phyloP scores from a whole-genome alignment of 192 early-diverging fungal species.

The Dissophora globulifera region DNA sequence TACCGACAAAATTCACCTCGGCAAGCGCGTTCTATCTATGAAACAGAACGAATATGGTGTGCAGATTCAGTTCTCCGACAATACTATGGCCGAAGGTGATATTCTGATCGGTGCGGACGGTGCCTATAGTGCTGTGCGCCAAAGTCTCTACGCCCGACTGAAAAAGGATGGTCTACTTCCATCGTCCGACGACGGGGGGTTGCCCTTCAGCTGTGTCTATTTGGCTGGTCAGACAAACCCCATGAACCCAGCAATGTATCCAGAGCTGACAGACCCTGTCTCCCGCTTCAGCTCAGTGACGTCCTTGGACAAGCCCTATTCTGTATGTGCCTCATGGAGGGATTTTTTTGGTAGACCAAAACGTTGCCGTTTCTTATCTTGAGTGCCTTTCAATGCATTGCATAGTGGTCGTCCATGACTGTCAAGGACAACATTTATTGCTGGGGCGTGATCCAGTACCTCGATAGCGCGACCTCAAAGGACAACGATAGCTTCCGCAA shows the following conservation, averaged over 20 bases:
- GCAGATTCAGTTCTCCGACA: conserved; percentile 7
- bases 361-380: neutral
- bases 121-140: conserved; percentile 22
- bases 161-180: conserved; percentile 3
- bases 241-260: conserved; percentile 20
- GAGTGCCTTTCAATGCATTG: neutral
- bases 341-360: neutral
- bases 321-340: neutral
- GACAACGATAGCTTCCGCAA: conserved; percentile 6
- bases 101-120: conserved; percentile 38
- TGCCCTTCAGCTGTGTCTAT: conserved; percentile 3
- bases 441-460: neutral
- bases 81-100: conserved; percentile 9
- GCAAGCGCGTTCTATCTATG: conserved; percentile 14
- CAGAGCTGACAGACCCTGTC: conserved; percentile 9
- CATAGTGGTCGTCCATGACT: neutral
- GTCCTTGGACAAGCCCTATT: neutral
- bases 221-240: conserved; percentile 21
- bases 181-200: neutral
- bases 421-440: neutral
- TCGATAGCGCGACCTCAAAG: conserved; percentile 1
- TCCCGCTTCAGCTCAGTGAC: no score
- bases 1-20: neutral
- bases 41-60: conserved; percentile 10
- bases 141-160: conserved; percentile 13